phyloP scores from a whole-genome alignment of 805 yeast species.

The Candida ovalis region DNA sequence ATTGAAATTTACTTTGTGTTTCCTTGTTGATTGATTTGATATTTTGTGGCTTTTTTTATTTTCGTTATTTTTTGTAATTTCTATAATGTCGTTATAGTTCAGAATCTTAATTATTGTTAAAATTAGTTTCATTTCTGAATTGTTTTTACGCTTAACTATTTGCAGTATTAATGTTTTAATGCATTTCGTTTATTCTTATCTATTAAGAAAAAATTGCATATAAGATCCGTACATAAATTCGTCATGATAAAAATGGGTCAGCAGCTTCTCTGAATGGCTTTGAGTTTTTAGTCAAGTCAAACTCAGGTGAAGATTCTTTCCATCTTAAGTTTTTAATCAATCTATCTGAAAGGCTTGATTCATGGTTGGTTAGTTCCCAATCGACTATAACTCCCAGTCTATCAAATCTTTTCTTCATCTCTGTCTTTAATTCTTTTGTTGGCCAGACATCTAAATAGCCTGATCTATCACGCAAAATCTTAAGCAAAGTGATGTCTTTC shows the following conservation, averaged over 20 bases:
- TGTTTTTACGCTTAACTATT: no score
- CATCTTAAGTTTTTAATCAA: conserved; percentile 5
- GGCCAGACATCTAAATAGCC: conserved; percentile 3
- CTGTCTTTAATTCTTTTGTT: neutral
- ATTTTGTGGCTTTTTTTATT: no score
- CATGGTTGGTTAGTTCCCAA: conserved; percentile 2
- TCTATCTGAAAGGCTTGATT: conserved; percentile 1
- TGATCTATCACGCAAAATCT: conserved; percentile 4
- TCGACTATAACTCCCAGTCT: neutral
- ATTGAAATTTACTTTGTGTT: no score
- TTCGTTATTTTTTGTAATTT: no score
- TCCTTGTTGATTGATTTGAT: no score
- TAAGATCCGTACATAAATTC: no score
- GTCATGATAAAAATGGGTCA: neutral
- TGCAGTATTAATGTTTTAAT: no score
- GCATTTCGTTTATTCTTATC: no score
- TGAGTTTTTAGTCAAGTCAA: conserved; percentile 1
- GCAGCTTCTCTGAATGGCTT: conserved; percentile 3
- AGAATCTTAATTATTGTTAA: no score
- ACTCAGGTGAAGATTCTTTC: conserved; percentile 4
- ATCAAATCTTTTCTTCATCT: neutral
- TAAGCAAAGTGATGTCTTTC: conserved; percentile 1
- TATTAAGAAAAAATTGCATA: no score
- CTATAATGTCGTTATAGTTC: no score
- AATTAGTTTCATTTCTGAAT: no score